These are phyloP conservation scores for Podila horticola DNA, from an alignment of 192 early-diverging fungal genomes.

Conservation along the genomic window DNA sequence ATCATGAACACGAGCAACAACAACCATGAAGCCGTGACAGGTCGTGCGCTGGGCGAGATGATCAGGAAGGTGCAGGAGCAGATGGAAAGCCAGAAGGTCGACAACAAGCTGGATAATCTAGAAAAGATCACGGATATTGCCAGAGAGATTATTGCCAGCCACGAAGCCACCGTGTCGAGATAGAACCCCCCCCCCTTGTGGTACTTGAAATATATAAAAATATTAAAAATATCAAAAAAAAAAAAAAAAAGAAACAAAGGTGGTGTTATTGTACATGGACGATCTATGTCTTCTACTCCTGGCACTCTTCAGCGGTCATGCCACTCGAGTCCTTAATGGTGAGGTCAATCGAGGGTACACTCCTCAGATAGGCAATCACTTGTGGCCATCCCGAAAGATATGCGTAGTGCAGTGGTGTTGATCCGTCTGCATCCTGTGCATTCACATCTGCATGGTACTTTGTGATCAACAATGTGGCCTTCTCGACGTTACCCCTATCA, in stretches of 20 bases:
- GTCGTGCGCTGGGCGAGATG: slow-evolving; percentile 18
- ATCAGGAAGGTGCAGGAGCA: slow-evolving; percentile 23
- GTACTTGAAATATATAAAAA: no score
- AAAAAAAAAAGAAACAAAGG: no score
- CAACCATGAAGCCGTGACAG: slow-evolving; percentile 4
- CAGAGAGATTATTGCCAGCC: slow-evolving; percentile 13
- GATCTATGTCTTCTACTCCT: slow-evolving; percentile 9
- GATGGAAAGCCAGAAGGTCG: slow-evolving; percentile 30
- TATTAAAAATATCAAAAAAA: no score
- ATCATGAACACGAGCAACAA: slow-evolving; percentile 24
- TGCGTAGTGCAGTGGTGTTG: slow-evolving; percentile 40
- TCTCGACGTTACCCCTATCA: slow-evolving; percentile 59
- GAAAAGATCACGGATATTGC: slow-evolving; percentile 34
- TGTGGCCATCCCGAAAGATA: slow-evolving; percentile 42
- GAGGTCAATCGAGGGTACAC: slow-evolving; percentile 21
- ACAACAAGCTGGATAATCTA: slow-evolving; percentile 24
- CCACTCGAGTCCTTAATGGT: slow-evolving; percentile 26
- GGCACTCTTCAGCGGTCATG: slow-evolving; percentile 31
- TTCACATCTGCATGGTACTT: slow-evolving; percentile 40
- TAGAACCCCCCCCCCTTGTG: no score
- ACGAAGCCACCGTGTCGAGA: not conserved
- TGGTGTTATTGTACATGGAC: not conserved
- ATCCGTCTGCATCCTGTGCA: slow-evolving; percentile 40
- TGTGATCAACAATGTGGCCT: slow-evolving; percentile 55
- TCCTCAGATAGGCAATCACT: slow-evolving; percentile 19